phyloP scores from a whole-genome alignment of 345 rosid genomes.

The Hevea brasiliensis region DNA sequence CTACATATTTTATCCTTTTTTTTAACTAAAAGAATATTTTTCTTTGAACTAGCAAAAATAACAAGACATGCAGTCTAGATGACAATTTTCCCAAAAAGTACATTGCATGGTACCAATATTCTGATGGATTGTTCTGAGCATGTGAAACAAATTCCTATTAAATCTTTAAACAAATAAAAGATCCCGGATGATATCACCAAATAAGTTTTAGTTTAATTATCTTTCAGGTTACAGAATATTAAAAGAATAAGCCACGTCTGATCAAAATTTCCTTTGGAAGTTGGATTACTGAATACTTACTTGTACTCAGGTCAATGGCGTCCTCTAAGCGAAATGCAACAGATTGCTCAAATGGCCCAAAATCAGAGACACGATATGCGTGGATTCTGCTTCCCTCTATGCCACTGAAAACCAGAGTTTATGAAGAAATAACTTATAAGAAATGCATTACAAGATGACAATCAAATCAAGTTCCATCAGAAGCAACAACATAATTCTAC shows the following conservation, averaged over 20 bases:
- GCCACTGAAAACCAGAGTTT: conserved; percentile 29
- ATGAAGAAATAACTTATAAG: conserved; percentile 16
- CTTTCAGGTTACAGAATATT: neutral
- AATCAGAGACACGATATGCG: conserved; percentile 26
- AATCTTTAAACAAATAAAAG: neutral
- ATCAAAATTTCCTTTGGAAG: neutral
- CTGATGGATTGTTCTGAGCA: neutral
- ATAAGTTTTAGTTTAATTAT: neutral
- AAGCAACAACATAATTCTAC: neutral
- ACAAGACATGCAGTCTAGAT: neutral
- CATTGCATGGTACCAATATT: neutral
- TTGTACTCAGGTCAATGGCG: conserved; percentile 35
- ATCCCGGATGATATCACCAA: neutral
- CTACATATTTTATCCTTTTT: neutral
- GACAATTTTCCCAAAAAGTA: neutral
- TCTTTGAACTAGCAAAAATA: neutral
- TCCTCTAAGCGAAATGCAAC: conserved; percentile 33
- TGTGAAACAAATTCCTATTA: neutral
- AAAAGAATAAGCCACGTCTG: neutral
- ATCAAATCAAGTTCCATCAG: neutral
- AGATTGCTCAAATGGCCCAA: conserved; percentile 36
- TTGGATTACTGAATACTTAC: conserved; percentile 30
- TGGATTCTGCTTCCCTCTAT: conserved; percentile 27
- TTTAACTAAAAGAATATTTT: neutral
- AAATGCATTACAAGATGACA: neutral